These are phyloP conservation scores for Paraleonurus japonicus DNA, from an alignment of 257 asterid genomes.

Conservation along the genomic window DNA sequence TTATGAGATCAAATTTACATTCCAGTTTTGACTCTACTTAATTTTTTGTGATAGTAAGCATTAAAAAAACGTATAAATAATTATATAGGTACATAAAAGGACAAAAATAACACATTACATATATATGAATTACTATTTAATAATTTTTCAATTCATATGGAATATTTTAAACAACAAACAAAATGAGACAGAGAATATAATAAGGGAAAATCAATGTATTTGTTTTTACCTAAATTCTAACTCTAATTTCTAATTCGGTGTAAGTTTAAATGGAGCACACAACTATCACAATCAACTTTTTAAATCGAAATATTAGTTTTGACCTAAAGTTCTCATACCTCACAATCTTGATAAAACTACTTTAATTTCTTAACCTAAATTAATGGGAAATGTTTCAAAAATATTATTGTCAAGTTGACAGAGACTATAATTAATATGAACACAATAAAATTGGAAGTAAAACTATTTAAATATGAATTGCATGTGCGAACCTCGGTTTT, in stretches of 20 bases:
- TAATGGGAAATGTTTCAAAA: not conserved
- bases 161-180: no score
- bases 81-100: no score
- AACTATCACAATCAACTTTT: not conserved
- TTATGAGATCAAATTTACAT: no score
- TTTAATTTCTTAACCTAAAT: not conserved
- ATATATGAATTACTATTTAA: no score
- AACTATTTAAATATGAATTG: slow-evolving; percentile 6
- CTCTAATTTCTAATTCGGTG: not conserved
- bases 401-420: not conserved
- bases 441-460: not conserved
- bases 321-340: not conserved
- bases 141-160: no score
- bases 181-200: no score
- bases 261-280: not conserved
- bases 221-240: not conserved
- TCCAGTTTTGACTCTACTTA: no score
- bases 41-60: no score
- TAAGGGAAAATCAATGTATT: no score
- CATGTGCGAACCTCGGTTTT: slow-evolving; percentile 45
- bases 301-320: not conserved
- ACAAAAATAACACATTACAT: no score
- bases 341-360: not conserved
- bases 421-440: not conserved
- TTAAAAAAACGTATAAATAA: no score